Base-by-base conservation (phyloP, 495 filamentous ascomycete species). In the Penicillium pancosmium region DNA sequence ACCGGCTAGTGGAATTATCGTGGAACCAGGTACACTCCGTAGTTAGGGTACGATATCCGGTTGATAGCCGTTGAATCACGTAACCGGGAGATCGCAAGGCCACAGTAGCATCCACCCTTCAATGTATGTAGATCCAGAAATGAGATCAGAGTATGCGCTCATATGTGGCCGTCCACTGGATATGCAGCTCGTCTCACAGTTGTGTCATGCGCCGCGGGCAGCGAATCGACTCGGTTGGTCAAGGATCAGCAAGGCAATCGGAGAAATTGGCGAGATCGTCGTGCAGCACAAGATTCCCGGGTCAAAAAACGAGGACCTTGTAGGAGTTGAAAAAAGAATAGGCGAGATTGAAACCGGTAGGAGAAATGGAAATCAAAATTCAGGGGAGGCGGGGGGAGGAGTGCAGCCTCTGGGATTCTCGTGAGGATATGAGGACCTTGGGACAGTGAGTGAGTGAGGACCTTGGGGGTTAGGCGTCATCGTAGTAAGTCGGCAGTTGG, bases 381-480 rank as follows among this genome's bases (percentile, higher is more conserved):
- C 38, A 53, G 52, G 54, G 48, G 56, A 48, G 44, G 15, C 40
- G 52, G 34, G 51, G 47, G 31, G 34, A n/a, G 33, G 23, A 4
- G 2, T 8, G 5, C 27, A 31, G 27, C 27, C 27, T 31, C 27
- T 31, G 27, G 5, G 27, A 31, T 31, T 40, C 34, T 27, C 48
- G 25, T 35, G 38, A 33, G 10, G 54, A 9, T 69, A 9, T 69
- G 71, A 66, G 72, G 68, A 75, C 72, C 72, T 69, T 61, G 56
- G 69, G 65, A 63, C 62, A 55, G 5, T 38, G 49, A 54, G 48
- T 52, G 41, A 56, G 51, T 68, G 70, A 52, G 72, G 68, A 75
- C 72, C 72, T 73, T 75, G 72, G 63, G 68, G 67, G 68, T 70
- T 51, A 68, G 49, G 57, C 62, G 67, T 68, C 61, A 70, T 61